Percentiles rank a stretch among this genome's conserved stretches.
phyloP scores from a whole-genome alignment of 352 stramenopile species.

The Phytophthora foliorum region DNA sequence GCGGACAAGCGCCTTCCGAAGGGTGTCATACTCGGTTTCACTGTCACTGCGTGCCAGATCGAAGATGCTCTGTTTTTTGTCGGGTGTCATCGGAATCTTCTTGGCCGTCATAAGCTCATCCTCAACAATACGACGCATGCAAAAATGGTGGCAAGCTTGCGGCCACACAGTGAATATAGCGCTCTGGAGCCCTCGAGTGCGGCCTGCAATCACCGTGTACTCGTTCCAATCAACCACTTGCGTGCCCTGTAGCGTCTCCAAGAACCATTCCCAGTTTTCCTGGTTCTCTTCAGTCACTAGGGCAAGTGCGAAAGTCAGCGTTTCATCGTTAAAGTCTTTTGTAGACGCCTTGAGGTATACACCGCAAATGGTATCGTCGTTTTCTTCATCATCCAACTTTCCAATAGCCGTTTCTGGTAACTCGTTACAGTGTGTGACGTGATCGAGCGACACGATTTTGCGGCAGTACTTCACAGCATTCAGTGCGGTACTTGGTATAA shows the following conservation, averaged over 20 bases:
- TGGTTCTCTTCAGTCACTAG: slow-evolving; percentile 75
- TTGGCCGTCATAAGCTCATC: slow-evolving; percentile 70
- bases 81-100: slow-evolving; percentile 67
- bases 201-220: slow-evolving; percentile 77
- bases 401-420: slow-evolving; percentile 44
- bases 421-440: slow-evolving; percentile 55
- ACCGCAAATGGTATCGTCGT: slow-evolving; percentile 75
- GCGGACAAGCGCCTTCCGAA: slow-evolving; percentile 58
- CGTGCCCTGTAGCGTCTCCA: slow-evolving; percentile 56
- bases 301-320: slow-evolving; percentile 72
- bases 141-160: slow-evolving; percentile 72
- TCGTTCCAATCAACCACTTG: slow-evolving; percentile 60
- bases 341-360: slow-evolving; percentile 79
- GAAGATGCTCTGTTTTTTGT: slow-evolving; percentile 79
- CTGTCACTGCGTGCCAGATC: slow-evolving; percentile 76
- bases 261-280: slow-evolving; percentile 83
- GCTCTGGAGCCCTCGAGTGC: slow-evolving; percentile 58
- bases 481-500: slow-evolving; percentile 64
- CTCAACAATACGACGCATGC: slow-evolving; percentile 78
- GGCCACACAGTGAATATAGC: slow-evolving; percentile 66
- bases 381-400: slow-evolving; percentile 64
- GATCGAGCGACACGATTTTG: slow-evolving; percentile 72
- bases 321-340: slow-evolving; percentile 81
- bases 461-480: slow-evolving; percentile 66
- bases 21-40: slow-evolving; percentile 72